phyloP scores from a whole-genome alignment of 768 basidiomycete species.

The Hericium coralloides region DNA sequence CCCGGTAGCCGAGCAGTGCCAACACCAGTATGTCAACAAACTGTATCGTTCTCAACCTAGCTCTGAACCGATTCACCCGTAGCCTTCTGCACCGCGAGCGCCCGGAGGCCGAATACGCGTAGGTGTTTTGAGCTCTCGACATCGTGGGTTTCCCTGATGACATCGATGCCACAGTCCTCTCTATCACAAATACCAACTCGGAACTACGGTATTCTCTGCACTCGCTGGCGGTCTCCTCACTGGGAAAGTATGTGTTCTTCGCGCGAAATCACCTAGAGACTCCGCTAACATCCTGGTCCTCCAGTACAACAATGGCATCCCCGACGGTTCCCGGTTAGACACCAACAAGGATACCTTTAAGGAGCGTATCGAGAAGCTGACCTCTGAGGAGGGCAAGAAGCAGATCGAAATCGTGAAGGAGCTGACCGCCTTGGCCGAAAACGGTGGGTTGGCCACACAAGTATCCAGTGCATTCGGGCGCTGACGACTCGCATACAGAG shows the following conservation, averaged over 20 bases:
- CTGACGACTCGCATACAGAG: slow-evolving; percentile 19
- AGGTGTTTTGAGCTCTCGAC: not conserved
- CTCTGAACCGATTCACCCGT: slow-evolving; percentile 7
- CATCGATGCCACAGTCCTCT: slow-evolving; percentile 17
- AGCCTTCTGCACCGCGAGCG: slow-evolving; percentile 44
- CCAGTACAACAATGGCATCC: slow-evolving; percentile 43
- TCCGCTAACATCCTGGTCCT: not conserved
- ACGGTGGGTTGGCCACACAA: slow-evolving; percentile 9
- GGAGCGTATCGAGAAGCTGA: slow-evolving; percentile 34
- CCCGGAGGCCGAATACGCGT: slow-evolving; percentile 44
- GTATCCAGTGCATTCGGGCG: not conserved
- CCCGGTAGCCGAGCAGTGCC: slow-evolving; percentile 46
- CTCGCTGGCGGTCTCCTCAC: slow-evolving; percentile 47
- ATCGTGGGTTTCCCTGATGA: no score
- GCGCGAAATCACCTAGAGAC: no score
- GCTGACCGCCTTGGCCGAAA: slow-evolving; percentile 36
- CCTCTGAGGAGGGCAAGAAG: slow-evolving; percentile 30
- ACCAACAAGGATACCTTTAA: slow-evolving; percentile 39
- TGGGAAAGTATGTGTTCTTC: slow-evolving; percentile 30
- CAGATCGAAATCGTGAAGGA: slow-evolving; percentile 42
- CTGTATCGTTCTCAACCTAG: not conserved
- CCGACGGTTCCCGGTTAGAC: slow-evolving; percentile 41
- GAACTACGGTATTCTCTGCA: slow-evolving; percentile 48
- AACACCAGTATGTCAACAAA: slow-evolving; percentile 25
- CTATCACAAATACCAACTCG: slow-evolving; percentile 37